Conservation (phyloP, 257 asterid genomes). For the Ilex aquifolium region DNA sequence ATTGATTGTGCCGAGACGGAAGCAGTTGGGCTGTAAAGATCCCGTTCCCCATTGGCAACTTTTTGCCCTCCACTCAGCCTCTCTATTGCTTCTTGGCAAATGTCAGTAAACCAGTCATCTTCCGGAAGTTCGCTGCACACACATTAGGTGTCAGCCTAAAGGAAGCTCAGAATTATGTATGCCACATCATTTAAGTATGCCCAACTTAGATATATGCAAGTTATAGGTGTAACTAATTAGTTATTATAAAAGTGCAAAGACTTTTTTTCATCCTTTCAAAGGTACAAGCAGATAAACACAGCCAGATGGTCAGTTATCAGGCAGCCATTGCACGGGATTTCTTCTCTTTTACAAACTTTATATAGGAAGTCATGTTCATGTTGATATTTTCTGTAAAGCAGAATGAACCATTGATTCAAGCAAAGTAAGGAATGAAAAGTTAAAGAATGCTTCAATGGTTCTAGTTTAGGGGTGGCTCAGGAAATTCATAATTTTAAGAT, state of each 20-base stretch:
- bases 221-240: too few relatives aligned
- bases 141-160: neutral
- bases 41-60: constrained; percentile 77
- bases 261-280: too few relatives aligned
- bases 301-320: too few relatives aligned
- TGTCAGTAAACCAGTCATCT: constrained; percentile 85
- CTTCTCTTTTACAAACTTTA: too few relatives aligned
- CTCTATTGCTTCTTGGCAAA: constrained; percentile 85
- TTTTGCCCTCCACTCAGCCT: constrained; percentile 85
- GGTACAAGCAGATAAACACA: too few relatives aligned
- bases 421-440: neutral
- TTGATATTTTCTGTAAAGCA: neutral
- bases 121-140: constrained; percentile 79
- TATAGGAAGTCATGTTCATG: neutral
- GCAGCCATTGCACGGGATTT: too few relatives aligned
- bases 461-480: too few relatives aligned
- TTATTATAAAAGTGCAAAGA: too few relatives aligned
- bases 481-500: too few relatives aligned
- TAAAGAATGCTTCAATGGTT: neutral
- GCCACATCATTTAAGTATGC: too few relatives aligned
- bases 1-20: constrained; percentile 96
- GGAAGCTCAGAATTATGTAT: too few relatives aligned
- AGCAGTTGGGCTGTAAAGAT: constrained; percentile 92
- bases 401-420: neutral
- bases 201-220: too few relatives aligned